Evolutionary conservation across 1,139 yeast species (phyloP).

Genomic region (Meyerozyma guilliermondii): DNA sequence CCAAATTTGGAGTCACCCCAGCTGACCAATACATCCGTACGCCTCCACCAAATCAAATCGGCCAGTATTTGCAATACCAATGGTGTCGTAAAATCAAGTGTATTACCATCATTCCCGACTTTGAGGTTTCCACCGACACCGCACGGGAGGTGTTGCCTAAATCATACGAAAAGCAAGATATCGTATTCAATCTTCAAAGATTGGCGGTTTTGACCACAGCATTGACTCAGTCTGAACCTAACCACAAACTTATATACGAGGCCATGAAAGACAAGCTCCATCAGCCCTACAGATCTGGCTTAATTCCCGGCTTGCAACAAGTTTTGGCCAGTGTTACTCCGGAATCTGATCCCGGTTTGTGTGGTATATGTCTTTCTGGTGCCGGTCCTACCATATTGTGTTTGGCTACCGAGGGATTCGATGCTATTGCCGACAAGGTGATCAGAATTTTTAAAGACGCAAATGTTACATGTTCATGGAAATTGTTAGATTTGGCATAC

Average conservation of each 20-base stretch:
- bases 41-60: constrained; percentile 63
- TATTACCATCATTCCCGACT: constrained; percentile 85
- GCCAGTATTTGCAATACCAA: constrained; percentile 81
- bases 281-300: constrained; percentile 87
- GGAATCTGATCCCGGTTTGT: constrained; percentile 70
- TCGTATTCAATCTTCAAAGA: constrained; percentile 74
- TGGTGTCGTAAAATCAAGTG: constrained; percentile 84
- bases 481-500: constrained; percentile 76
- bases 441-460: constrained; percentile 63
- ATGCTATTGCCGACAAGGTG: constrained; percentile 74
- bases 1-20: constrained; percentile 63
- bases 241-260: constrained; percentile 76
- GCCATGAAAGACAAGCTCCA: constrained; percentile 97
- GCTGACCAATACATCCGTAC: constrained; percentile 35
- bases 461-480: constrained; percentile 73
- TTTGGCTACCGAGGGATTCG: constrained; percentile 84
- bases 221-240: constrained; percentile 75
- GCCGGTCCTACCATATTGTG: constrained; percentile 98
- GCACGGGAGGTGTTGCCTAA: constrained; percentile 86
- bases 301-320: constrained; percentile 86
- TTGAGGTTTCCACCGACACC: constrained; percentile 89
- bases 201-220: constrained; percentile 58
- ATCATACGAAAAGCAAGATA: constrained; percentile 73
- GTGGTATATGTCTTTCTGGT: constrained; percentile 94
- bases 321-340: constrained; percentile 83